These are phyloP conservation scores for Polygonum maritimum DNA, from an alignment of 148 eudicot genomes.

Conservation along the genomic window DNA sequence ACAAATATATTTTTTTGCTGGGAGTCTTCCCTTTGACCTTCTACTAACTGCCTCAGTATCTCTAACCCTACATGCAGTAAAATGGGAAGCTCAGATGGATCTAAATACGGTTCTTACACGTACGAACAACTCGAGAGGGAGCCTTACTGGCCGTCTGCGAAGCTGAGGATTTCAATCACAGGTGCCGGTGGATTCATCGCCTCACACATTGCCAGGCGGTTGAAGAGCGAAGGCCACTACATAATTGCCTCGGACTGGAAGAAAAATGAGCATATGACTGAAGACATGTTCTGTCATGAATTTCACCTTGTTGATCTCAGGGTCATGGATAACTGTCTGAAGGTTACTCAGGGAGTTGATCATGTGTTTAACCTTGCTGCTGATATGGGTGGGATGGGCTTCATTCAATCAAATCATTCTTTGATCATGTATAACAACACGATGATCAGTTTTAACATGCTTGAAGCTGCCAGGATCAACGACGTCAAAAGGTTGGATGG, in stretches of 20 bases:
- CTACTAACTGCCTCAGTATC: not conserved
- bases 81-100: slow-evolving; percentile 40
- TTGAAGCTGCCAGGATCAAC: slow-evolving; percentile 42
- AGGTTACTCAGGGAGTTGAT: slow-evolving; percentile 43
- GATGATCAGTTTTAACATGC: slow-evolving; percentile 55
- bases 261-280: slow-evolving; percentile 56
- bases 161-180: slow-evolving; percentile 40
- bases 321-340: slow-evolving; percentile 54
- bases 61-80: slow-evolving; percentile 7
- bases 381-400: slow-evolving; percentile 58
- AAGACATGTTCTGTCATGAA: slow-evolving; percentile 50
- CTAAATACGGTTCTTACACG: slow-evolving; percentile 37
- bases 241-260: slow-evolving; percentile 51
- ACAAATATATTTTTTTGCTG: not conserved
- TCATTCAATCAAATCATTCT: slow-evolving; percentile 48
- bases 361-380: slow-evolving; percentile 57
- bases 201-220: slow-evolving; percentile 45
- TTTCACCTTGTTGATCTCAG: slow-evolving; percentile 50
- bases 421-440: slow-evolving; percentile 51
- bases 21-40: not conserved
- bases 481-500: slow-evolving; percentile 40
- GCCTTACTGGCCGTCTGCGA: slow-evolving; percentile 41
- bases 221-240: slow-evolving; percentile 47
- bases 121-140: slow-evolving; percentile 47
- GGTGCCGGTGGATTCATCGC: slow-evolving; percentile 54